Evolutionary conservation across 495 filamentous ascomycete genomes (phyloP), one percentile per base, ranked within the genome.

Genomic region (Annulohypoxylon moriforme): DNA sequence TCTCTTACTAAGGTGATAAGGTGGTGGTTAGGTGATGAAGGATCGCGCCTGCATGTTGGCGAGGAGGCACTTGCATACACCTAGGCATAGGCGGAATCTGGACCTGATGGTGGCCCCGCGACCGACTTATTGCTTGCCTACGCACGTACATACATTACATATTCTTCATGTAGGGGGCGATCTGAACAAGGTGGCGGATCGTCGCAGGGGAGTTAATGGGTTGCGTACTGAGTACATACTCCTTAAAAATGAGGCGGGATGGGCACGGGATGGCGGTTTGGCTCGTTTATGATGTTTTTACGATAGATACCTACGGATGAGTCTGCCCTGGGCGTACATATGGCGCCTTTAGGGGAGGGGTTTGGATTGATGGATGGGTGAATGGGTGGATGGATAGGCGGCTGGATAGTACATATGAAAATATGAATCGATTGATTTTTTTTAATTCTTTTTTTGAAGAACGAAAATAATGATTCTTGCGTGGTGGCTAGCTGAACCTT

Each of bases 201-300:
- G 14, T 55, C 27, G 24, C 49, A 5, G 10, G 20, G 49, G 7
- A 0, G 11, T 25, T 24, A 14, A 31, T 29, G 49, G 25, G 25
- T 9, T 49, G 18, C 20, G 36, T 40, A 40, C 20, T 24, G 46
- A 8, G 46, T 49, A 24, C 20, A 3, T 47, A 24, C n/a, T n/a
- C n/a, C 20, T 22, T 7, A 10, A 22, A 49, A 25, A 11, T 40
- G 8, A 22, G 20, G n/a, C n/a, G 22, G 16, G 16, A 14, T 20
- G 18, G 42, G 11, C 4, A 6, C 16, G 16, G 42, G 42, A 9
- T 10, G 46, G 18, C 10, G 46, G 46, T n/a, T 22, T 25, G 24
- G n/a, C n/a, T 5, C 4, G 47, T 24, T 25, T 49, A 52, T 52
- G 47, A 52, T 52, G 47, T 52, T 52, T 24, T 52, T 52, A 52